phyloP scores from a whole-genome alignment of 495 filamentous ascomycete species.

The Melanomma pulvis-pyrius region DNA sequence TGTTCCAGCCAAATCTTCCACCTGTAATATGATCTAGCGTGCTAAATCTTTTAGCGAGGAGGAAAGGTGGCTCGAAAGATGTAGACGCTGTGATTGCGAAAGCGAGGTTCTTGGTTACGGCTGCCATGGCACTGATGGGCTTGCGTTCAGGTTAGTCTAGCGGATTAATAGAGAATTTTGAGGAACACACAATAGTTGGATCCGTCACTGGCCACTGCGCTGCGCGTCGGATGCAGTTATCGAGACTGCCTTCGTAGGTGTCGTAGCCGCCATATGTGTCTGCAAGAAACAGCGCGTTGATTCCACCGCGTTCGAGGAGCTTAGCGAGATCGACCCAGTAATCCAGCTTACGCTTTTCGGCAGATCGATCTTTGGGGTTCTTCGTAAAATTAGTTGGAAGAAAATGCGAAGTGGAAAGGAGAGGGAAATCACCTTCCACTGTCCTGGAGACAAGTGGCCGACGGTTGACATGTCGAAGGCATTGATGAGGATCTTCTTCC shows the following conservation, averaged over 20 bases:
- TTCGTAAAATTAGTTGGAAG: slow-evolving; percentile 23
- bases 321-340: slow-evolving; percentile 66
- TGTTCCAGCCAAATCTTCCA: slow-evolving; percentile 66
- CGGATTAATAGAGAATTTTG: too few relatives aligned
- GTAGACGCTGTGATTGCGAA: slow-evolving; percentile 27
- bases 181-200: slow-evolving; percentile 55
- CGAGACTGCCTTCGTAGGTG: slow-evolving; percentile 59
- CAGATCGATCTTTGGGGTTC: slow-evolving; percentile 60
- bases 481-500: slow-evolving; percentile 51
- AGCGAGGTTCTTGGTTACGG: slow-evolving; percentile 23
- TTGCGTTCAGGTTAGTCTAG: not conserved
- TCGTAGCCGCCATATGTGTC: slow-evolving; percentile 64
- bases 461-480: slow-evolving; percentile 53
- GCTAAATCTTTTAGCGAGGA: slow-evolving; percentile 25
- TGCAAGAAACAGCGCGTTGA: slow-evolving; percentile 64
- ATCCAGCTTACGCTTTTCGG: slow-evolving; percentile 57
- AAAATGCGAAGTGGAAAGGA: slow-evolving; percentile 30
- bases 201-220: slow-evolving; percentile 64
- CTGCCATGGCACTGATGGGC: slow-evolving; percentile 25
- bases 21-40: slow-evolving; percentile 62
- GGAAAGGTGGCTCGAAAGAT: slow-evolving; percentile 22
- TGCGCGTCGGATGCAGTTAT: slow-evolving; percentile 54
- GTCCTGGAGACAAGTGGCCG: slow-evolving; percentile 50
- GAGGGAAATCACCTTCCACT: slow-evolving; percentile 50
- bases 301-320: slow-evolving; percentile 59